Conservation (phyloP, 352 stramenopile species). For the Phytophthora podocarpi region DNA sequence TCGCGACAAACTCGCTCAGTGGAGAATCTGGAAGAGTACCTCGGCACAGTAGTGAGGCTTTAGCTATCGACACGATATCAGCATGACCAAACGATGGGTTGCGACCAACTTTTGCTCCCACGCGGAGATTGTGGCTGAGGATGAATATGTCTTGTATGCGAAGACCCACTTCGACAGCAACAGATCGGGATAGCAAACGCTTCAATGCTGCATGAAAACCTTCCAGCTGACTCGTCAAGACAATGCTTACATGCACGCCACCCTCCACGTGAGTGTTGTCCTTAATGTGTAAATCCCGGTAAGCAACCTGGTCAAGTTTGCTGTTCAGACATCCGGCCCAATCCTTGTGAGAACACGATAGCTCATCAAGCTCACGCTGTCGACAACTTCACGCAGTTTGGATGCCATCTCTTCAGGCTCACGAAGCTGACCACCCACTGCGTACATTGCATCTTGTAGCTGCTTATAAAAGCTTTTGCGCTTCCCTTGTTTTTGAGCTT, state of each 20-base stretch:
- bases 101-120: background rate
- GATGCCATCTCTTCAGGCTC: background rate
- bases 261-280: no score
- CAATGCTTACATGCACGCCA: background rate
- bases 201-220: background rate
- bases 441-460: background rate
- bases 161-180: background rate
- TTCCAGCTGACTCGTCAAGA: background rate
- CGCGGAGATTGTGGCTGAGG: background rate
- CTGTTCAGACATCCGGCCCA: background rate
- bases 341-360: no score
- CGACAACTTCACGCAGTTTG: background rate
- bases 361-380: background rate
- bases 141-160: background rate
- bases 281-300: no score
- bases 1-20: background rate
- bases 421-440: background rate
- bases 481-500: constrained; percentile 6
- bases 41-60: background rate
- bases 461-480: background rate
- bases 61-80: background rate
- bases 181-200: background rate
- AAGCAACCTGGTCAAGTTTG: background rate
- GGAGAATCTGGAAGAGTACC: background rate
- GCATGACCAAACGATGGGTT: background rate